Conservation (phyloP, 2,329 filamentous ascomycete genomes). For the Tolypocladium sp. region DNA sequence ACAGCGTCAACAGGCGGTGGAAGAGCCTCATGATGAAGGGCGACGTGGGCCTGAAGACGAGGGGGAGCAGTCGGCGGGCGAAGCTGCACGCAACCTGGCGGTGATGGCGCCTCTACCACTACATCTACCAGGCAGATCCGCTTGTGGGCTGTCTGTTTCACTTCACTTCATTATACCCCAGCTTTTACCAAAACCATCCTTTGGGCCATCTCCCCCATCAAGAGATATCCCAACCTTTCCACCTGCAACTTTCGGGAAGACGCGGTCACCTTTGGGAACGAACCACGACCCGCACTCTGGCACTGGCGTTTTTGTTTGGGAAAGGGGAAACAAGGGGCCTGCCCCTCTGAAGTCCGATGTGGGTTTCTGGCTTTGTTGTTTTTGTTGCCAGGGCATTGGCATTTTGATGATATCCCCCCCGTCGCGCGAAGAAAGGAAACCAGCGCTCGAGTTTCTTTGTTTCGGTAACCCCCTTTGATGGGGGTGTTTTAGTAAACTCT, state of each 20-base stretch:
- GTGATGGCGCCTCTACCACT: slow-evolving; percentile 13
- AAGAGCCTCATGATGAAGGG: slow-evolving; percentile 51
- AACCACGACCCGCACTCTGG: neutral
- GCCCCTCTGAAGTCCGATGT: neutral
- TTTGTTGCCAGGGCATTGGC: neutral
- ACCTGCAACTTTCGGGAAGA: neutral
- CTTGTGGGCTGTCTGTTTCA: neutral
- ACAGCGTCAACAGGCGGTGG: slow-evolving; percentile 50
- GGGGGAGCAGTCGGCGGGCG: slow-evolving; percentile 29
- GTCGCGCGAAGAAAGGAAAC: neutral
- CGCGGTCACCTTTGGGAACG: neutral
- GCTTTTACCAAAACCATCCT: neutral
- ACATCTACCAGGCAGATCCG: too few species aligned
- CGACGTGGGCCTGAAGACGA: slow-evolving; percentile 48
- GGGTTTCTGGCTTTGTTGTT: neutral
- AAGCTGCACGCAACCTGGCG: slow-evolving; percentile 49
- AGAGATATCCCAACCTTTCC: neutral
- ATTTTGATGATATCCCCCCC: neutral
- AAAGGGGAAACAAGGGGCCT: neutral
- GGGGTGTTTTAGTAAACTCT: neutral
- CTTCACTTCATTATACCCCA: neutral
- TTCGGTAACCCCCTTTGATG: neutral
- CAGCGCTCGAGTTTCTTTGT: neutral
- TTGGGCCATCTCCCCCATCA: neutral
- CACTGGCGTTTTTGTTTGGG: neutral